A percentile compares a stretch with the other conserved stretches of the same genome.
These are phyloP conservation scores for Glycyrrhiza uralensis DNA, from an alignment of 306 rosid species.

Conservation along the genomic window DNA sequence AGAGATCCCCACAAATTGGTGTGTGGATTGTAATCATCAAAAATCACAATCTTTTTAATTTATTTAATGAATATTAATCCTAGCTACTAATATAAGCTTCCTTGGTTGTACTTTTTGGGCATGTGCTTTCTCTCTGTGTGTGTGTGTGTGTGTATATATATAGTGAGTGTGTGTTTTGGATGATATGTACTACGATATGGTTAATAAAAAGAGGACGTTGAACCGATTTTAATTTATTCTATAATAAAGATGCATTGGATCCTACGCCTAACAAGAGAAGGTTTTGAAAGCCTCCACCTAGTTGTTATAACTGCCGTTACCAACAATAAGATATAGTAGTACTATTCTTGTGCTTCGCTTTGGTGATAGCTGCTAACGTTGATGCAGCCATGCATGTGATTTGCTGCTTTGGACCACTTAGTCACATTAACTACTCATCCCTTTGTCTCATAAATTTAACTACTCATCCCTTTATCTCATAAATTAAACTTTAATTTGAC, in stretches of 20 bases:
- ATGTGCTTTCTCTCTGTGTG: not conserved
- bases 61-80: not conserved
- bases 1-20: conserved; percentile 25
- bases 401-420: not conserved
- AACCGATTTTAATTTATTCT: not conserved
- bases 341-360: not conserved
- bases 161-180: not conserved
- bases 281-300: not conserved
- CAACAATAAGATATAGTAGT: not conserved
- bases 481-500: too few relatives aligned
- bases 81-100: conserved; percentile 18
- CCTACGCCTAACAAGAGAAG: conserved; percentile 5
- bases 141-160: not conserved
- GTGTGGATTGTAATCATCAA: conserved; percentile 18
- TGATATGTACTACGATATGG: too few relatives aligned
- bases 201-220: not conserved
- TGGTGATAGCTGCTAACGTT: not conserved
- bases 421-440: not conserved
- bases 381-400: conserved; percentile 2
- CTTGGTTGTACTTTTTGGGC: conserved; percentile 26
- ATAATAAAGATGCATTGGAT: not conserved
- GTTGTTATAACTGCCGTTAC: not conserved
- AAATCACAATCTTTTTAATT: conserved; percentile 3
- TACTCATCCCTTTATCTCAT: too few relatives aligned
- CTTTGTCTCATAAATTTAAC: too few relatives aligned